Conservation (phyloP, 208 protist species). For the Leishmania braziliensis region DNA sequence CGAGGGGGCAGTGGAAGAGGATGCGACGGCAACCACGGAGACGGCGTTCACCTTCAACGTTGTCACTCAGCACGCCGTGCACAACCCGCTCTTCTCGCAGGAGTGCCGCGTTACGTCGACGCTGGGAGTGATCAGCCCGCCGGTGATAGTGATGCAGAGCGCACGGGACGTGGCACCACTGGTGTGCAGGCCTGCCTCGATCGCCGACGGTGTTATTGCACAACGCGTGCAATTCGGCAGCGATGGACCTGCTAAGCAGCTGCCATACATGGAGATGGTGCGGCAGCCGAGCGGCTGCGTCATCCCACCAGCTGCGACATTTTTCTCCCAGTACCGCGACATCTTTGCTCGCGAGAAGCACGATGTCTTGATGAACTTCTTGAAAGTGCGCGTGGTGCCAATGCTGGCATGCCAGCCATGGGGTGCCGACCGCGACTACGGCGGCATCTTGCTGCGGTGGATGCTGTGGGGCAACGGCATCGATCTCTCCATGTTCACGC, state of each 20-base stretch:
- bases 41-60: constrained; percentile 50
- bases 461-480: constrained; percentile 90
- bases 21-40: background rate
- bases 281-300: constrained; percentile 23
- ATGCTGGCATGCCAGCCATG: constrained; percentile 84
- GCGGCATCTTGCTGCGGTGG: constrained; percentile 70
- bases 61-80: constrained; percentile 55
- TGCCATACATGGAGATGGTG: constrained; percentile 29
- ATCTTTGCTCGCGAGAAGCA: constrained; percentile 76
- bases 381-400: constrained; percentile 58
- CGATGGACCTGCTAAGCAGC: constrained; percentile 6
- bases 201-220: constrained; percentile 31
- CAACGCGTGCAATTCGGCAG: constrained; percentile 17
- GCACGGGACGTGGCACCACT: constrained; percentile 21
- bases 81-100: constrained; percentile 56
- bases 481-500: constrained; percentile 88
- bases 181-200: constrained; percentile 14
- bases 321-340: constrained; percentile 75
- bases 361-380: constrained; percentile 66
- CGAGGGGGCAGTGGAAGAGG: constrained; percentile 7
- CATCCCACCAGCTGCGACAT: constrained; percentile 12
- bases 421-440: constrained; percentile 46
- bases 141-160: constrained; percentile 32
- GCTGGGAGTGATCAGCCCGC: constrained; percentile 31
- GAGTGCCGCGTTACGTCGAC: constrained; percentile 33